Conservation (phyloP, 768 basidiomycete species). For the Podaxis sp. region DNA sequence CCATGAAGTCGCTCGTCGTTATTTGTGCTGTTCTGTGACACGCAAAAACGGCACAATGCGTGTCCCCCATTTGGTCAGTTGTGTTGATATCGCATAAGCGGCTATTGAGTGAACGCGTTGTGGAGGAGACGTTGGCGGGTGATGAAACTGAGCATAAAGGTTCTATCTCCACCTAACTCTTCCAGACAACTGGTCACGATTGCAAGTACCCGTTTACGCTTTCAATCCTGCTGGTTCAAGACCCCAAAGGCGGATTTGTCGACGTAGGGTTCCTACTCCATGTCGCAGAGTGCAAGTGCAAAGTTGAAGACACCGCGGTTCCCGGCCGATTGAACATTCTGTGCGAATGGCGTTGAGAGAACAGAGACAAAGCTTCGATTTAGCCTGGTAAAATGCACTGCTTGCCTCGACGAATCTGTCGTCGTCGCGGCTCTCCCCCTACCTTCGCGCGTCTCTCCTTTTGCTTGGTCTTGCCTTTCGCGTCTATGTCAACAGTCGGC, state of each 20-base stretch:
- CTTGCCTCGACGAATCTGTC: conserved; percentile 13
- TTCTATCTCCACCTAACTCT: conserved; percentile 25
- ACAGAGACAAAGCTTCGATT: conserved; percentile 43
- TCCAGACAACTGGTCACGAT: conserved; percentile 23
- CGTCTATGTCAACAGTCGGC: conserved; percentile 43
- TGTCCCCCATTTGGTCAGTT: neutral
- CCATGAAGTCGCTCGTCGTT: neutral
- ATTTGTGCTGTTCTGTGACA: neutral
- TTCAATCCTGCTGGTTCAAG: conserved; percentile 3
- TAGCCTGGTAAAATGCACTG: conserved; percentile 30
- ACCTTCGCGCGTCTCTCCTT: conserved; percentile 21
- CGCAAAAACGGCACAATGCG: neutral
- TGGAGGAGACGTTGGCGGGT: conserved; percentile 21
- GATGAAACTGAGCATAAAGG: neutral
- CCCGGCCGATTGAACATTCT: neutral
- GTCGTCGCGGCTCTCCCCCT: conserved; percentile 26
- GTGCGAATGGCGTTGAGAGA: conserved; percentile 8
- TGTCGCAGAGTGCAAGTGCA: neutral
- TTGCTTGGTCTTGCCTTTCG: conserved; percentile 42
- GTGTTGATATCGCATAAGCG: conserved; percentile 13
- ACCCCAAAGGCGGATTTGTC: neutral
- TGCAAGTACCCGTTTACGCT: conserved; percentile 3
- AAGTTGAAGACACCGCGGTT: neutral
- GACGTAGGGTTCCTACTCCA: neutral
- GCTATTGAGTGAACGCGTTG: conserved; percentile 20